phyloP scores from a whole-genome alignment of 106 monocot genomes.

The Phalaenopsis equestris region DNA sequence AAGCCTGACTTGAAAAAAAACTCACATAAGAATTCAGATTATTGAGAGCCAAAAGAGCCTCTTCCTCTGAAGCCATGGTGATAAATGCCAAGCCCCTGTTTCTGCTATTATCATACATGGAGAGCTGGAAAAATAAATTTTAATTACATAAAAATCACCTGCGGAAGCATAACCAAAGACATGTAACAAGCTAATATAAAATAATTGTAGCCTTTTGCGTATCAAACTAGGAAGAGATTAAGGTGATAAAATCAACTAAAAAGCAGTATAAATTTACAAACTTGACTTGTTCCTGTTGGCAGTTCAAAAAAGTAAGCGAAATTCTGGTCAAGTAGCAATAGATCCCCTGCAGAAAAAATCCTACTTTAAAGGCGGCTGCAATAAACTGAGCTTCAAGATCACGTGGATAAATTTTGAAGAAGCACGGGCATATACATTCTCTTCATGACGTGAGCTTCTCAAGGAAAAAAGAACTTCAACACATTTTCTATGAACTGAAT shows the following conservation, averaged over 20 bases:
- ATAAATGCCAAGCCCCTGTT: constrained; percentile 87
- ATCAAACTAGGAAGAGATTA: background rate
- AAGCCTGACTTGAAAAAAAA: background rate
- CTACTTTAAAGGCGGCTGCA: background rate
- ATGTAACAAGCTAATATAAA: background rate
- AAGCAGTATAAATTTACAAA: background rate
- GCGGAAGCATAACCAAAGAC: background rate
- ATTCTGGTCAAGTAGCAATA: background rate
- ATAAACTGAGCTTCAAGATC: background rate
- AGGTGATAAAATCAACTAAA: background rate
- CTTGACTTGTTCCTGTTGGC: background rate
- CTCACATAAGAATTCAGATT: constrained; percentile 58
- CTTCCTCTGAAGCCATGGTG: constrained; percentile 78
- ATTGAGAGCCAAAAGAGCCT: constrained; percentile 45
- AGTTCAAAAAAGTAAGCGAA: background rate
- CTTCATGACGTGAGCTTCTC: background rate
- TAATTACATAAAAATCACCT: background rate
- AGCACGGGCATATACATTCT: background rate
- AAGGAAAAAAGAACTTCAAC: background rate
- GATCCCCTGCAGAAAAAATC: background rate
- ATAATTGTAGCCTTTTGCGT: background rate
- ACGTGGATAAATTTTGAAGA: too few species aligned
- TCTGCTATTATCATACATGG: constrained; percentile 60
- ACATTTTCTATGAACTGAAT: background rate
- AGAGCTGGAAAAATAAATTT: constrained; percentile 33